Conservation (phyloP, 192 early-diverging fungal species). For the Cladochytrium replicatum region DNA sequence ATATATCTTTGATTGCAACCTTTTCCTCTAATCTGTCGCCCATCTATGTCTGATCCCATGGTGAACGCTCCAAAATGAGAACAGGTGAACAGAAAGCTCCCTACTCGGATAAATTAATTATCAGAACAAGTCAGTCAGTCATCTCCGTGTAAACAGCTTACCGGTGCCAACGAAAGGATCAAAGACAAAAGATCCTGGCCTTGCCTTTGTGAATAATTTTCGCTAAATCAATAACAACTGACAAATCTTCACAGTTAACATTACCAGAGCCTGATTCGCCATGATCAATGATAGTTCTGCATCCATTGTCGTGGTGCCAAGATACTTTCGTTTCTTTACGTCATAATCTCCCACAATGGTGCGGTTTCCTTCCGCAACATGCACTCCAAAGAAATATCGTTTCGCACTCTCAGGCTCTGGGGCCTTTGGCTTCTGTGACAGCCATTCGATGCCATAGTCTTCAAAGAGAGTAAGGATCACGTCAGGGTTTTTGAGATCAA, state of each 20-base stretch:
- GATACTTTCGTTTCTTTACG: constrained; percentile 88
- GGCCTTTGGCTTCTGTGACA: constrained; percentile 3
- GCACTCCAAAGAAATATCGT: constrained; percentile 59
- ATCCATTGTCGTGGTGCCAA: constrained; percentile 98
- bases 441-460: constrained; percentile 45
- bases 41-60: constrained; percentile 94
- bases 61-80: constrained; percentile 88
- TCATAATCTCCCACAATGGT: constrained; percentile 72
- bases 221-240: neutral
- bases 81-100: constrained; percentile 82
- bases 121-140: no score
- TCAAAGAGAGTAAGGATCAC: constrained; percentile 64
- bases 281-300: constrained; percentile 93
- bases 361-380: constrained; percentile 62
- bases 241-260: constrained; percentile 6
- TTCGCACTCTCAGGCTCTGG: constrained; percentile 16
- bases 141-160: no score
- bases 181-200: constrained; percentile 66
- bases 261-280: constrained; percentile 86
- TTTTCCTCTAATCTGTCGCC: constrained; percentile 91
- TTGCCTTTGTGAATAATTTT: constrained; percentile 22
- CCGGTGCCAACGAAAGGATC: constrained; percentile 98
- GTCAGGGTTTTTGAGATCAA: constrained; percentile 73
- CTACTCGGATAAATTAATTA: no score
- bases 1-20: constrained; percentile 12